Base-by-base conservation (phyloP, 768 basidiomycete species). In the Floccularia luteovirens region DNA sequence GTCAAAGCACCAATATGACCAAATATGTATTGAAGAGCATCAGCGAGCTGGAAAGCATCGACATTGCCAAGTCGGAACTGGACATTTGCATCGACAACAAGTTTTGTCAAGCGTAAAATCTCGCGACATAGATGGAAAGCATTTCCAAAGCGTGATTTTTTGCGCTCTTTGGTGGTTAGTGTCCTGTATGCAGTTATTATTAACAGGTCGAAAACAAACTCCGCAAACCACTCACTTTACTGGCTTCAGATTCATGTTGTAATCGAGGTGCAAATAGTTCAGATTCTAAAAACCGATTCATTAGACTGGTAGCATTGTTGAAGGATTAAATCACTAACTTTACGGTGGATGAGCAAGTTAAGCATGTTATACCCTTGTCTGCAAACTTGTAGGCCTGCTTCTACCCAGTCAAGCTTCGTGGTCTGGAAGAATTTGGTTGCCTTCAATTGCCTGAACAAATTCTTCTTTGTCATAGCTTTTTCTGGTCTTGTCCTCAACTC, bases 361-460 rank as follows among this genome's bases (percentile, higher is more conserved):
- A 99, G 69, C 96, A 99, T 99, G 66, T 98, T 99, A 67, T 96
- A 99, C 28, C 96, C 96, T 58, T 99, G 96, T 48, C 96, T 72
- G 68, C 94, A 98, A 39, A 99, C 94, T 62, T 99, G 96, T 45
- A 99, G 64, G 49, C 96, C 96, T 2, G 94, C 96, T 61, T 99
- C 96, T 25, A 99, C 94, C 96, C 96, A 99, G 61, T 99, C 96
- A 49, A 99, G 64, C 48, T 77, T 90, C 3, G 96, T 99, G 11
- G 89, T 90, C 70, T 98, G 96, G 82, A 99, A 99, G 67, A 99
- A 99, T 63, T 98, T 98, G 43, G 96, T 99, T n/a, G 89, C 84
- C 64, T 97, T 98, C 42, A 92, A 70, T 56, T 92, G 89, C 31
- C 90, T 75, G 76, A 99, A 98, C 36, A 98, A 58, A 55, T 93